Evolutionary conservation across 2,329 filamentous ascomycete genomes (phyloP).

Genomic region (Botrytis squamosa): DNA sequence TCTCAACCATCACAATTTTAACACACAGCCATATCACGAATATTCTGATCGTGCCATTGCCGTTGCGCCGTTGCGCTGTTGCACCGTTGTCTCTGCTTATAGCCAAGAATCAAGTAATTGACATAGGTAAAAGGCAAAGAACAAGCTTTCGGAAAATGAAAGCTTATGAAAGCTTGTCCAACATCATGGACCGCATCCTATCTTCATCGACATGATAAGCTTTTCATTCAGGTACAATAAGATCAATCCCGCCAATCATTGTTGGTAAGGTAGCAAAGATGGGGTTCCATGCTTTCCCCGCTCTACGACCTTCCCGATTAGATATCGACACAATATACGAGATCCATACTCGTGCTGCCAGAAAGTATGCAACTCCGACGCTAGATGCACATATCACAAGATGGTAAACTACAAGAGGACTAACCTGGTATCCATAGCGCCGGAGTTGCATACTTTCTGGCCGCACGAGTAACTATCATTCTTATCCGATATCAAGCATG

Average conservation of each 20-base stretch:
- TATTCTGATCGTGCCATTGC: neutral
- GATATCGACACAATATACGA: neutral
- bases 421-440: too few species aligned
- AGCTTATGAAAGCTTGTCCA: neutral
- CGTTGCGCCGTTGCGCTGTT: neutral
- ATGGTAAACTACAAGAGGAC: too few species aligned
- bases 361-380: too few species aligned
- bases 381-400: too few species aligned
- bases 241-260: neutral
- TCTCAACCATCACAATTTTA: neutral
- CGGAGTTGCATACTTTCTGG: too few species aligned
- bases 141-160: neutral
- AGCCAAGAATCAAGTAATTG: neutral
- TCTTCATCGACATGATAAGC: conserved; percentile 9
- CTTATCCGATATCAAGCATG: neutral
- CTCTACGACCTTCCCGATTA: conserved; percentile 17
- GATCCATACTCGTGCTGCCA: neutral
- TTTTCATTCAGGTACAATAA: conserved; percentile 11
- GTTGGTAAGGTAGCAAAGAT: neutral
- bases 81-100: neutral
- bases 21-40: neutral
- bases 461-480: neutral
- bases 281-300: neutral
- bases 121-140: neutral
- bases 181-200: neutral